Conservation (phyloP, 2,329 filamentous ascomycete genomes). For the Annulohypoxylon truncatum region DNA sequence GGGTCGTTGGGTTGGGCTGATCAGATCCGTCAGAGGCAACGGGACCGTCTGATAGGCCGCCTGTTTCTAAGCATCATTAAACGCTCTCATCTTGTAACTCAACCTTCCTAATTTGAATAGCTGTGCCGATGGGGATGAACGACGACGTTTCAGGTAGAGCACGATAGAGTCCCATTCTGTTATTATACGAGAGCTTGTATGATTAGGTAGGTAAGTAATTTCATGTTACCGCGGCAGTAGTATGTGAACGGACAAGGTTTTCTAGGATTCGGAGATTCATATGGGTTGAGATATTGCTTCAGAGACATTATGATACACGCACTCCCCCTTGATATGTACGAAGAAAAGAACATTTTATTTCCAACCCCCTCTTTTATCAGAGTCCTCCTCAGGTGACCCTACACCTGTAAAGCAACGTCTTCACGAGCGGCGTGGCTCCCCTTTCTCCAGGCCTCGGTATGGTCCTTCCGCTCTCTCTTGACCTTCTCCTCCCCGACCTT, state of each 20-base stretch:
- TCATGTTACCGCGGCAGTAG: not conserved
- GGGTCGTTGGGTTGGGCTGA: constrained; percentile 24
- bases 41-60: constrained; percentile 2
- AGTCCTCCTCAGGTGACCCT: constrained; percentile 1
- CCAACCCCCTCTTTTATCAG: not conserved
- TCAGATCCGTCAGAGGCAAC: not conserved
- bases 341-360: not conserved
- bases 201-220: constrained; percentile 12
- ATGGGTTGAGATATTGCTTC: not conserved
- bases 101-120: constrained; percentile 28
- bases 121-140: constrained; percentile 13
- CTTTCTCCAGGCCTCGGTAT: constrained; percentile 63
- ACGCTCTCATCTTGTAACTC: constrained; percentile 3
- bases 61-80: constrained; percentile 1
- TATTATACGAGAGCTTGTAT: not conserved
- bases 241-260: not conserved
- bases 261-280: not conserved
- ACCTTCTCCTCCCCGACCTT: constrained; percentile 67
- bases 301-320: constrained; percentile 7
- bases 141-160: constrained; percentile 18
- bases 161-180: constrained; percentile 1
- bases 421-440: constrained; percentile 69
- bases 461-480: constrained; percentile 64
- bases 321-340: constrained; percentile 5
- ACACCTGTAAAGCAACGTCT: constrained; percentile 67